Evolutionary conservation across 106 monocot species (phyloP), one percentile per base, ranked within the genome.

Genomic region (Dactylorhiza incarnata): DNA sequence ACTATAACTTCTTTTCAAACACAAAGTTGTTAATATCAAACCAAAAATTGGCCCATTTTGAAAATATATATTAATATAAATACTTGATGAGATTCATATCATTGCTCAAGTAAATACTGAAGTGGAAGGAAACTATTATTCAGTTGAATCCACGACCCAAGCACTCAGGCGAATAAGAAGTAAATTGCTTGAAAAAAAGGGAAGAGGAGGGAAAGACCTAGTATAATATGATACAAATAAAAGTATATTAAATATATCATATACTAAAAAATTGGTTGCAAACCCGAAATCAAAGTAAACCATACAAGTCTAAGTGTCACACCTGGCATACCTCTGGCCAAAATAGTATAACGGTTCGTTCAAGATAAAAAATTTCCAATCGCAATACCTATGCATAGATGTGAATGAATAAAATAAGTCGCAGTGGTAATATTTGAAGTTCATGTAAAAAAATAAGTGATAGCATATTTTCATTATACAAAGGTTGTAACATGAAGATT

Each of bases 271-370:
- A 25, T 0, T 65, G 65, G 26, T 65, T 65, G 19, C n/a, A 29
- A 65, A 65, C 12, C 19, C 20, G 29, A 65, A 63, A 65, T 65
- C 65, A 65, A 29, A 65, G 65, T 12, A 24, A 45, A 69, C 45
- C 14, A 69, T 46, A 45, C 1, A 17, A 69, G 69, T 45, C 45
- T 68, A 46, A 45, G 45, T 69, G 46, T 17, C 69, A 46, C 45
- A 69, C 69, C 45, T 69, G 44, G 69, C 69, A 69, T 69, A 46
- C 45, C 19, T 69, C 45, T 46, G 69, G 44, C 69, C 69, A 69
- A 69, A 46, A 69, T 17, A 69, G 69, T 69, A 46, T 5, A 69
- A 46, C n/a, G 2, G 17, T 45, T 69, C 69, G 6, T 69, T 69
- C 1, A 69, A 69, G 10, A 24, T 43, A 69, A 45, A 69, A 45